These are phyloP conservation scores for Malassezia japonica DNA, from an alignment of 1,284 basidiomycete species.

Conservation along the genomic window DNA sequence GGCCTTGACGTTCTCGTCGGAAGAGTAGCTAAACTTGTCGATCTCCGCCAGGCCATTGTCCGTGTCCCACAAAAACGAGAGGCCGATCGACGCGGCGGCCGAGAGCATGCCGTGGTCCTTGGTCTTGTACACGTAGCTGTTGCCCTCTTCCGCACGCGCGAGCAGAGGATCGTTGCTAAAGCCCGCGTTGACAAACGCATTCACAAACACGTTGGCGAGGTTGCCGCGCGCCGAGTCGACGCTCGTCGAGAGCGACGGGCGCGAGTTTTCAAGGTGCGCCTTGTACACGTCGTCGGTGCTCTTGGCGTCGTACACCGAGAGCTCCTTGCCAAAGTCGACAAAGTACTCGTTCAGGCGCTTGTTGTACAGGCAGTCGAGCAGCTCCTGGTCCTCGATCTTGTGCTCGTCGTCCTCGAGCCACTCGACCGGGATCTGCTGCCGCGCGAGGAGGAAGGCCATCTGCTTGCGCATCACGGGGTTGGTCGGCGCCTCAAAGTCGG, in stretches of 20 bases:
- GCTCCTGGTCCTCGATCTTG: slow-evolving; percentile 53
- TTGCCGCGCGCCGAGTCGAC: slow-evolving; percentile 92
- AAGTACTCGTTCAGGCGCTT: slow-evolving; percentile 65
- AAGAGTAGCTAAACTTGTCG: slow-evolving; percentile 94
- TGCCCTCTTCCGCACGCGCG: slow-evolving; percentile 88
- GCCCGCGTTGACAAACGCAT: slow-evolving; percentile 97
- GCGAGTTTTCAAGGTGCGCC: slow-evolving; percentile 72
- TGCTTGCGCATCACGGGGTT: slow-evolving; percentile 72
- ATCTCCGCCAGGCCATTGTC: slow-evolving; percentile 87
- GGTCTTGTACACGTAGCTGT: slow-evolving; percentile 99
- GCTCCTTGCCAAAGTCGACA: slow-evolving; percentile 84
- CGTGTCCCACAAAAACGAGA: slow-evolving; percentile 91
- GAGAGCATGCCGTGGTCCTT: slow-evolving; percentile 99
- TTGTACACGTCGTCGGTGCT: slow-evolving; percentile 96
- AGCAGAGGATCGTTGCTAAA: slow-evolving; percentile 98
- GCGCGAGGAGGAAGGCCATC: slow-evolving; percentile 83
- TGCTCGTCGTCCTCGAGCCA: slow-evolving; percentile 65
- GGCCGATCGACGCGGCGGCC: slow-evolving; percentile 83
- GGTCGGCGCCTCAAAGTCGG: slow-evolving; percentile 43
- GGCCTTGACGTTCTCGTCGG: slow-evolving; percentile 93
- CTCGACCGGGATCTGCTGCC: slow-evolving; percentile 80
- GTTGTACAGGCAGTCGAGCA: slow-evolving; percentile 62
- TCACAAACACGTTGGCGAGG: slow-evolving; percentile 92
- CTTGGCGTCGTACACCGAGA: slow-evolving; percentile 81
- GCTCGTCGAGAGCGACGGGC: slow-evolving; percentile 49